Evolutionary conservation across 2,329 filamentous ascomycete species (phyloP).

Genomic region (Alternaria arbusti): DNA sequence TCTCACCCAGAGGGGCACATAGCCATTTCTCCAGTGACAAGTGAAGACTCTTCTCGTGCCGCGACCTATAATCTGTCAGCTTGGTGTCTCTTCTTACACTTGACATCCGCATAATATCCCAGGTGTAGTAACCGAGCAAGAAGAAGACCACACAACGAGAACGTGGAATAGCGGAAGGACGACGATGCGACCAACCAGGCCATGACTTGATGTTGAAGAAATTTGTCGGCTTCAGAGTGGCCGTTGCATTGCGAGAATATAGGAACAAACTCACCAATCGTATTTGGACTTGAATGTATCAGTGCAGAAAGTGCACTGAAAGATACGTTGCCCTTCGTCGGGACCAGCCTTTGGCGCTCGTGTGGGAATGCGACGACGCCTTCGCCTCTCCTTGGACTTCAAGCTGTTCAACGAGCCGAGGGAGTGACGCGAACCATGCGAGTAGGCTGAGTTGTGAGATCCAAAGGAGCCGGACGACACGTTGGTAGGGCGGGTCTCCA

Average conservation of each 20-base stretch:
- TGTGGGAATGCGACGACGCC: constrained; percentile 58
- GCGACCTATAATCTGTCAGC: constrained; percentile 41
- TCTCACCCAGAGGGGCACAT: constrained; percentile 64
- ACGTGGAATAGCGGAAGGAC: not conserved
- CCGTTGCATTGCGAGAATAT: not conserved
- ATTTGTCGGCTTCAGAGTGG: not conserved
- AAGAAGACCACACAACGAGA: not conserved
- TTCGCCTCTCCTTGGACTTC: constrained; percentile 62
- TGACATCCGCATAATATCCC: not conserved
- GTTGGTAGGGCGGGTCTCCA: constrained; percentile 57
- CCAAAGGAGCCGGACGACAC: constrained; percentile 62
- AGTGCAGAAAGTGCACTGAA: constrained; percentile 50
- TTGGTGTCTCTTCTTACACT: no score
- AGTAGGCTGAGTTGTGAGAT: constrained; percentile 63
- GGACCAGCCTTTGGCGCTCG: constrained; percentile 38
- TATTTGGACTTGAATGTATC: constrained; percentile 51
- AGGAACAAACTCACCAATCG: constrained; percentile 39
- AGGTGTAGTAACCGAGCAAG: not conserved
- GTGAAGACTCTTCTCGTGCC: constrained; percentile 50
- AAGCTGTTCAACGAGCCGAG: constrained; percentile 63
- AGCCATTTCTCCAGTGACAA: constrained; percentile 54
- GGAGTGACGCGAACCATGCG: constrained; percentile 63
- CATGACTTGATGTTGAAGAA: not conserved
- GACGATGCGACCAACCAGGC: not conserved
- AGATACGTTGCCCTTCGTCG: constrained; percentile 32